Percentiles rank a stretch among this genome's conserved stretches.
phyloP scores from a whole-genome alignment of 139 green algal species.

The Auxenochlorella pyrenoidosa region DNA sequence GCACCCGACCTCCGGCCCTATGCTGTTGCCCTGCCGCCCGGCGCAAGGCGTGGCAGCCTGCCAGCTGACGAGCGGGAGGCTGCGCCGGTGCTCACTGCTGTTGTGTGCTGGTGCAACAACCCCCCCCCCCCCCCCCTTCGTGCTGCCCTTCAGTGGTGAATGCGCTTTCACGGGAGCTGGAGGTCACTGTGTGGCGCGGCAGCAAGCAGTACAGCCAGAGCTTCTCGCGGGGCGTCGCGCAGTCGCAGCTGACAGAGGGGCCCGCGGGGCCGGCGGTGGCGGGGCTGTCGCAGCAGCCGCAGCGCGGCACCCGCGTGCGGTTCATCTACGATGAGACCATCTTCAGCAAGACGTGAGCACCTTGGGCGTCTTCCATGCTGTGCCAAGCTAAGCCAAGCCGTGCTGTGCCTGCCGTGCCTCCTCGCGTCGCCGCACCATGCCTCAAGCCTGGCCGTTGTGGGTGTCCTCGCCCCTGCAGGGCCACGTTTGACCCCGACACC shows the following conservation, averaged over 20 bases:
- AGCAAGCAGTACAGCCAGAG: conserved; percentile 72
- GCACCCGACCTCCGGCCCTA: too few species aligned
- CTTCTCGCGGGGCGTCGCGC: conserved; percentile 73
- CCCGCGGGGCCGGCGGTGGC: not conserved
- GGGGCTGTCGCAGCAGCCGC: conserved; percentile 31
- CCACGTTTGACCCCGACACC: conserved; percentile 82
- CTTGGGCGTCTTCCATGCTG: not conserved
- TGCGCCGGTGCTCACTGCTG: too few species aligned
- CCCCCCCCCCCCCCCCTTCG: too few species aligned
- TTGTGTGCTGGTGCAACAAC: too few species aligned
- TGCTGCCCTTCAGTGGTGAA: conserved; percentile 62
- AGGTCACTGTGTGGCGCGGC: conserved; percentile 79
- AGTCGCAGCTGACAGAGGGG: conserved; percentile 22
- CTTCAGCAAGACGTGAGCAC: conserved; percentile 65
- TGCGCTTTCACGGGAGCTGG: conserved; percentile 86
- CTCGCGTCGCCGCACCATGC: not conserved
- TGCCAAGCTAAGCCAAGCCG: not conserved
- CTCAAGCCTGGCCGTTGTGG: not conserved
- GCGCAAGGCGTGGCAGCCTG: too few species aligned
- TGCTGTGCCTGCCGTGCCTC: not conserved
- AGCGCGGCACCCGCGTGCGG: conserved; percentile 76
- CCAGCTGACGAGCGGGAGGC: too few species aligned
- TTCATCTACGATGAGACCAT: conserved; percentile 90
- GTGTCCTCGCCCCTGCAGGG: conserved; percentile 27
- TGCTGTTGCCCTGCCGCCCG: too few species aligned